Conservation (phyloP, 1,284 basidiomycete species). For the Limonomyces culmigenus region DNA sequence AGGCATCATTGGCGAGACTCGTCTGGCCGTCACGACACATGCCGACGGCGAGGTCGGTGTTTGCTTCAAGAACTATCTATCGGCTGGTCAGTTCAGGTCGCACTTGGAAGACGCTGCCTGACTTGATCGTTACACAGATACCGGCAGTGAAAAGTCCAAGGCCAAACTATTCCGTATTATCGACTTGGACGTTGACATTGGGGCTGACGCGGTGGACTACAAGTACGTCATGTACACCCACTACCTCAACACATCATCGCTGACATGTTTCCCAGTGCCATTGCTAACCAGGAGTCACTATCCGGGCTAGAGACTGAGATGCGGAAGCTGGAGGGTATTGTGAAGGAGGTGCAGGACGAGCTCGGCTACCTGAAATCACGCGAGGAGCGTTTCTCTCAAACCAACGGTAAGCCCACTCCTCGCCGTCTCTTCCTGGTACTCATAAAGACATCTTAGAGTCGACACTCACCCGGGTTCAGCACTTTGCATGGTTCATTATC, state of each 20-base stretch:
- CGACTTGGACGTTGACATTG: constrained; percentile 94
- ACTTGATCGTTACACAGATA: not conserved
- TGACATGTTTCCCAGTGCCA: constrained; percentile 45
- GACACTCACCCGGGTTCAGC: constrained; percentile 82
- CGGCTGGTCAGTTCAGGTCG: no score
- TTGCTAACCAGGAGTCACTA: constrained; percentile 95
- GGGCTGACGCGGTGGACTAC: constrained; percentile 97
- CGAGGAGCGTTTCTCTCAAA: constrained; percentile 81
- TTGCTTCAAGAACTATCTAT: constrained; percentile 75
- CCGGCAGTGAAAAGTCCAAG: not conserved
- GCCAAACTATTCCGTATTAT: constrained; percentile 24
- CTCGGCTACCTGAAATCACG: constrained; percentile 83
- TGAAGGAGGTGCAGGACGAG: constrained; percentile 91
- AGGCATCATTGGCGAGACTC: constrained; percentile 78
- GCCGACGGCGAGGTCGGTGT: constrained; percentile 90
- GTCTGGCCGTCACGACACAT: constrained; percentile 90
- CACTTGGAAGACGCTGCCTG: constrained; percentile 15
- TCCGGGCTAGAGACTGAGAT: constrained; percentile 96
- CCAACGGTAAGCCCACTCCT: constrained; percentile 54
- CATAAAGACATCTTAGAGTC: constrained; percentile 42
- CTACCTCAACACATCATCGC: not conserved
- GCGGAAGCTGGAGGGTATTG: constrained; percentile 89
- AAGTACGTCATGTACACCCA: constrained; percentile 53
- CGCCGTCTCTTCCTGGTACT: not conserved
- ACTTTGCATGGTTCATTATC: constrained; percentile 84